Base-by-base conservation (phyloP, 2,329 filamentous ascomycete species). In the Escovopsis sp. region DNA sequence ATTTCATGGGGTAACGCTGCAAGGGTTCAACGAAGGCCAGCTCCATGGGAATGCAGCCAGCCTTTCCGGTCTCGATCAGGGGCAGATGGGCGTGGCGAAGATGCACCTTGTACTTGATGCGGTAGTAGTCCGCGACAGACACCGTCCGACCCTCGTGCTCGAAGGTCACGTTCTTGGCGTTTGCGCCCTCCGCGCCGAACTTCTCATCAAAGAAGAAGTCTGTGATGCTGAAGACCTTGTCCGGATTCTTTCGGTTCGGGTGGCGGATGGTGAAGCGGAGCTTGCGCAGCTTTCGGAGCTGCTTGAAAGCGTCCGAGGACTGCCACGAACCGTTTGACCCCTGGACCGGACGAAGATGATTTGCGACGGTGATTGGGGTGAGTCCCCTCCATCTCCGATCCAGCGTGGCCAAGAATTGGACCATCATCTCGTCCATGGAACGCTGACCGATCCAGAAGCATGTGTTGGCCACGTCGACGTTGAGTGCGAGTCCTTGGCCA, bases 391-490 rank as follows among this genome's bases (percentile, higher is more conserved):
- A 60, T 15, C 45, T 47, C 2, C 33, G 39, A 18, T 60, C 56
- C 25, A 47, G 44, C 3, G 47, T 46, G 21, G 41, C 53, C 30
- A 55, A 45, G 15, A 54, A 56, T 35, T 56, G 50, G 52, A 55
- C 48, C 31, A 47, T 38, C 3, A 69, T 38, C 3, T 57, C 45
- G 14, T 60, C 56, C 4, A 71, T 35, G 1, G 49, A 50, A 31
- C 61, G 55, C 2, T 50, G 42, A 0, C 49, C 55, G 1, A 57
- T 67, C 79, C 83, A 96, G 60, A 98, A 98, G 11, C 81, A 82
- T 0, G 84, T 82, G 51, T 96, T 94, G 38, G 87, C 79, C 21
- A 94, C 80, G 48, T 98, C 88, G 10, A 93, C 75, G 46, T 94
- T 96, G 51, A 98, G 62, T 0, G 81, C 74, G 5, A 96, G 65